Conservation (phyloP, 2,329 filamentous ascomycete genomes). For the Aureobasidium sp. region DNA sequence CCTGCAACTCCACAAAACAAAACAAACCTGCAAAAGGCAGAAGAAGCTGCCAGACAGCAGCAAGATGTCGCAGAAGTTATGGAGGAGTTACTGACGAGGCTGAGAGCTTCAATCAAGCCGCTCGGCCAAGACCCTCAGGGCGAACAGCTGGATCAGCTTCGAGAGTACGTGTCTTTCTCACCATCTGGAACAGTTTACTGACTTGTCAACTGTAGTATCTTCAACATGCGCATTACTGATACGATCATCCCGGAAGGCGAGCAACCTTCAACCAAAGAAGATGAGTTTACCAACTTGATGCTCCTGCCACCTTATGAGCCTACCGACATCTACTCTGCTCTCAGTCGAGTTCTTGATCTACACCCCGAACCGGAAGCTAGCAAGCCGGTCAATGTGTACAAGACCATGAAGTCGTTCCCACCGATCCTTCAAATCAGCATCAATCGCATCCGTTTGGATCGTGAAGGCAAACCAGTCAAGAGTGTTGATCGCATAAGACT, state of each 20-base stretch:
- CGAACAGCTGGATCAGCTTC: conserved; percentile 62
- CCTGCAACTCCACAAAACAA: conserved; percentile 23
- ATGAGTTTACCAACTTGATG: conserved; percentile 57
- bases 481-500: conserved; percentile 72
- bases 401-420: conserved; percentile 57
- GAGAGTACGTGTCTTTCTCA: conserved; percentile 33
- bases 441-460: conserved; percentile 70
- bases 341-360: conserved; percentile 79
- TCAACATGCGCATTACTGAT: conserved; percentile 21
- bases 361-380: conserved; percentile 59
- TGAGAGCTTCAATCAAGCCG: conserved; percentile 80
- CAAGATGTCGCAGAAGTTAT: conserved; percentile 97
- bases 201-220: conserved; percentile 20
- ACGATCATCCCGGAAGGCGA: conserved; percentile 35
- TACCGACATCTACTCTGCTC: conserved; percentile 70
- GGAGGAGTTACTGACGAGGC: conserved; percentile 80
- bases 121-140: conserved; percentile 58
- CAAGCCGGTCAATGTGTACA: conserved; percentile 52
- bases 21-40: conserved; percentile 41
- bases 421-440: conserved; percentile 86
- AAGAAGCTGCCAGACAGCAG: conserved; percentile 56
- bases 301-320: conserved; percentile 52
- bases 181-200: not conserved
- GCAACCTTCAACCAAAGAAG: conserved; percentile 43
- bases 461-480: conserved; percentile 53